Conservation (phyloP, 257 asterid species). For the Thymus mandschuricus region DNA sequence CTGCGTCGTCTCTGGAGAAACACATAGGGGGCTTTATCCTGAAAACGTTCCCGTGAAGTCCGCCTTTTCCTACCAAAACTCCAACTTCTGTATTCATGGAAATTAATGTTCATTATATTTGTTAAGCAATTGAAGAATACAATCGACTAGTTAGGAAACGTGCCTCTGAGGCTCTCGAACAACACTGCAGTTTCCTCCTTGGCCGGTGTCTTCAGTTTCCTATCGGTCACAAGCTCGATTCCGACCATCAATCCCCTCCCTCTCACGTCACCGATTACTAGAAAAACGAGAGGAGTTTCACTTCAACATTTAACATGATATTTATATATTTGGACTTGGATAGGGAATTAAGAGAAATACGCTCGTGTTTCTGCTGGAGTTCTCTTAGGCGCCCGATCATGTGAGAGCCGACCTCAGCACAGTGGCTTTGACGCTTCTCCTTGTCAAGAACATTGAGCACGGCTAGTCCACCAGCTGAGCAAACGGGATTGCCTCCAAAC, state of each 20-base stretch:
- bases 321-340: background rate
- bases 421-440: conserved; percentile 85
- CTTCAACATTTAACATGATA: background rate
- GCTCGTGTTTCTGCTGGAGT: conserved; percentile 78
- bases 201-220: conserved; percentile 76
- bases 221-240: conserved; percentile 83
- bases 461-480: conserved; percentile 96
- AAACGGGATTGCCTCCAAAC: conserved; percentile 96
- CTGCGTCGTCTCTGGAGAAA: conserved; percentile 86
- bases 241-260: conserved; percentile 97
- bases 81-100: conserved; percentile 68
- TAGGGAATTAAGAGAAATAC: conserved; percentile 38
- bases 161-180: conserved; percentile 88
- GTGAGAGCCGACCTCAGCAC: conserved; percentile 86
- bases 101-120: background rate
- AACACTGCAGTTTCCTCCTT: conserved; percentile 88
- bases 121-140: background rate
- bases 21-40: conserved; percentile 99
- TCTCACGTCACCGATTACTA: conserved; percentile 94
- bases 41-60: conserved; percentile 91
- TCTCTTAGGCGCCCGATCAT: conserved; percentile 66
- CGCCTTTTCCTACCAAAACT: conserved; percentile 93
- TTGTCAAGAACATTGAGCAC: conserved; percentile 85
- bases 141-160: background rate
- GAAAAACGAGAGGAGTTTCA: background rate